Base-by-base conservation (phyloP, 1,139 yeast species). In the Lodderomyces theae region DNA sequence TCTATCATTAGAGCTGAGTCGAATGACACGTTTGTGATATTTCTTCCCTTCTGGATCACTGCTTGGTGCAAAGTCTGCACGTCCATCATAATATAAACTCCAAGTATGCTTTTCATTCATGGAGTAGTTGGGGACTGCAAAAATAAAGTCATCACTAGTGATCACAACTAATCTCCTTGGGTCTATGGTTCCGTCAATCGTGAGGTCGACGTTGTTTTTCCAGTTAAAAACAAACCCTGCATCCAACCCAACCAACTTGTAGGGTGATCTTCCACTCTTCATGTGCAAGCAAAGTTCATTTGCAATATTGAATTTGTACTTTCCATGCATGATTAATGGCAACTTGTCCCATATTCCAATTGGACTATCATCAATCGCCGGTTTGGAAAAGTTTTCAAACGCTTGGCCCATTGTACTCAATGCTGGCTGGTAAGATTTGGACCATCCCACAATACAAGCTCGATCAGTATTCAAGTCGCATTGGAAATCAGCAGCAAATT, bases 151-250 rank as follows among this genome's bases (percentile, higher is more conserved):
- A 37, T 84, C 80, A 44, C 96, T 79, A 8, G 73, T 72, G 25
- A 86, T 77, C 6, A 75, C 69, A 38, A 89, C 59, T 43, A 92
- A 74, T 40, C 82, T 79, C 38, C 72, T 72, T 13, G 86, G 81
- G 45, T 80, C 72, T 23, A 77, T 82, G 16, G 77, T 67, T 16
- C 79, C 79, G 58, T 88, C 88, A 39, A 88, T 69, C 5, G 64
- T 56, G 41, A 88, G 67, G 2, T 57, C 54, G 3, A 86, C 89
- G 51, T 82, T 71, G 37, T 84, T 77, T 49, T 78, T 77, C 82
- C 96, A 90, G 24, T 82, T 78, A 51, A 89, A 77, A 1, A 84
- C 80, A 58, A 88, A 86, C 0, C 98, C 98, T 2, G 96, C 77
- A 38, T 82, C 74, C 10, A 69, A 66, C 1, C 88, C 90, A 5